Evolutionary conservation across 2,329 filamentous ascomycete species (phyloP).

Genomic region (Talaromyces sp.): DNA sequence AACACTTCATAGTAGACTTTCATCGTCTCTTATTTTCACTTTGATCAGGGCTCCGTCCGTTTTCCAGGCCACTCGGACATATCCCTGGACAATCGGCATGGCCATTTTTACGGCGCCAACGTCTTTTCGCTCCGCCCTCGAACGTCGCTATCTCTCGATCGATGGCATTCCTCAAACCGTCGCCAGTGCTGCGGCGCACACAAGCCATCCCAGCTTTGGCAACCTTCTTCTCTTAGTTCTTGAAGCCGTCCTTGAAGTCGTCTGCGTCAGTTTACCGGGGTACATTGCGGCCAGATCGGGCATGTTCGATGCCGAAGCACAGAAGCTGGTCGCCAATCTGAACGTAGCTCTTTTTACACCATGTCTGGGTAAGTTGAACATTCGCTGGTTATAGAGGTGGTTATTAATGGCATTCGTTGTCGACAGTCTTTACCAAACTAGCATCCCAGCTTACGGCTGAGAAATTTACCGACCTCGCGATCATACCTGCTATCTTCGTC

Average conservation of each 20-base stretch:
- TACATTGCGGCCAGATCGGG: conserved; percentile 88
- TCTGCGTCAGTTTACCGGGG: conserved; percentile 89
- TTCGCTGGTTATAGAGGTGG: background rate
- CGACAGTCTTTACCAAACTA: conserved; percentile 87
- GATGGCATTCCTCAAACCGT: conserved; percentile 22
- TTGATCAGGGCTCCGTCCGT: background rate
- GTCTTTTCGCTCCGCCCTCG: conserved; percentile 31
- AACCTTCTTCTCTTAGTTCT: conserved; percentile 80
- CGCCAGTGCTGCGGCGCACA: conserved; percentile 24
- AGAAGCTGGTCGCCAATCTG: conserved; percentile 94
- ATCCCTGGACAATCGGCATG: conserved; percentile 7
- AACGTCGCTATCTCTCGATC: conserved; percentile 5
- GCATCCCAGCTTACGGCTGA: conserved; percentile 90
- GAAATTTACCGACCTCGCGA: conserved; percentile 81
- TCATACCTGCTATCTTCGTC: conserved; percentile 93
- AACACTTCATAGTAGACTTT: background rate
- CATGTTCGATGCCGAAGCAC: conserved; percentile 91
- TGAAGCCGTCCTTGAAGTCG: conserved; percentile 89
- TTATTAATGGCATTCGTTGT: background rate
- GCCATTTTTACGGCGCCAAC: conserved; percentile 48
- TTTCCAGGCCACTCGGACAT: background rate
- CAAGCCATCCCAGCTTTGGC: conserved; percentile 48
- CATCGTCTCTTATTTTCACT: background rate
- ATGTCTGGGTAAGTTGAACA: conserved; percentile 69
- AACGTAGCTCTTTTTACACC: conserved; percentile 97